phyloP scores from a whole-genome alignment of 768 basidiomycete species.

The Lentinus tigrinus region DNA sequence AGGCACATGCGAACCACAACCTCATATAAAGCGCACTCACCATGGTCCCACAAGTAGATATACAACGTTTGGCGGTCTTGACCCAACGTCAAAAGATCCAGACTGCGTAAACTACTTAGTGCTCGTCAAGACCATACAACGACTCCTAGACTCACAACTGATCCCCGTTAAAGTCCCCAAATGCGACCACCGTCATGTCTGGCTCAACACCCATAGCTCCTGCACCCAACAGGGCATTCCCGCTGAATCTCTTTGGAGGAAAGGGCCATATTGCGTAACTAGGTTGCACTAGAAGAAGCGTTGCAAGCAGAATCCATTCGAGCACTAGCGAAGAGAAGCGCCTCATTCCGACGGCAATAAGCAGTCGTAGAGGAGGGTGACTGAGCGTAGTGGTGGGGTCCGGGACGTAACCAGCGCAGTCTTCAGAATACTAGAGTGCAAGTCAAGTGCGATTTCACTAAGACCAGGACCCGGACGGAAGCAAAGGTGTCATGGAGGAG shows the following conservation, averaged over 20 bases:
- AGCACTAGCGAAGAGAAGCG: background rate
- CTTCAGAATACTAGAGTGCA: background rate
- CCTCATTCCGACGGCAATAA: background rate
- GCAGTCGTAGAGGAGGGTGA: background rate
- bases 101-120: constrained; percentile 39
- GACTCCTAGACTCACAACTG: constrained; percentile 69
- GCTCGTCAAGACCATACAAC: background rate
- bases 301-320: background rate
- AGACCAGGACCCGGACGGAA: background rate
- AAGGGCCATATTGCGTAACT: constrained; percentile 71
- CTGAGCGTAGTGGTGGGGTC: too few species aligned
- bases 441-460: background rate
- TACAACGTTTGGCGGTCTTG: constrained; percentile 76
- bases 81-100: constrained; percentile 78
- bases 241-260: constrained; percentile 78
- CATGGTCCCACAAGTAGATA: constrained; percentile 80
- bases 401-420: too few species aligned
- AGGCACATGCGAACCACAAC: background rate
- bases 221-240: constrained; percentile 77
- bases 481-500: too few species aligned
- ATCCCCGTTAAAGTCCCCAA: constrained; percentile 95
- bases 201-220: constrained; percentile 76
- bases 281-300: background rate
- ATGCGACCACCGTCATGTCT: constrained; percentile 78
- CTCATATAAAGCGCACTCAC: too few species aligned